Evolutionary conservation across 208 protist genomes (phyloP).

Genomic region (Blastocrithidia nonstop): DNA sequence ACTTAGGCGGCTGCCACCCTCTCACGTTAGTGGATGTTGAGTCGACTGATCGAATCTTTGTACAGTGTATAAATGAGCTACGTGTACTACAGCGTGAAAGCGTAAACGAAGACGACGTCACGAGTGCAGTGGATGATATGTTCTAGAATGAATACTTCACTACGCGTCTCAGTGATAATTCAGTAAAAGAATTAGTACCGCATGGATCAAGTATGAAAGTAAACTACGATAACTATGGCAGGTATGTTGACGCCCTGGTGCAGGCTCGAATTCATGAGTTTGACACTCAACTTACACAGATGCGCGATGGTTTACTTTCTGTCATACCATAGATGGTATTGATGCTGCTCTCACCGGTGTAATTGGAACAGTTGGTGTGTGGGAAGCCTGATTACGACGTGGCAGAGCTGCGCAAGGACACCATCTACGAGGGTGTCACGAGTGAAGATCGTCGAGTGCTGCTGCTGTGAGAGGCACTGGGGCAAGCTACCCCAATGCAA

Average conservation of each 20-base stretch:
- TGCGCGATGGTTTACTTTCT: slow-evolving; percentile 71
- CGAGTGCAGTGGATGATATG: slow-evolving; percentile 40
- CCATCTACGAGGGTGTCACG: slow-evolving; percentile 72
- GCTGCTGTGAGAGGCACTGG: slow-evolving; percentile 82
- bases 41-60: slow-evolving; percentile 65
- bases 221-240: slow-evolving; percentile 46
- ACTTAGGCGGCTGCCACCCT: slow-evolving; percentile 36
- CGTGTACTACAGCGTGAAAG: slow-evolving; percentile 15
- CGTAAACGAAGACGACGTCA: background rate
- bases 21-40: slow-evolving; percentile 66
- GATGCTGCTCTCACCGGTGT: slow-evolving; percentile 64
- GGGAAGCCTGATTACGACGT: slow-evolving; percentile 83
- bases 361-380: slow-evolving; percentile 82
- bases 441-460: slow-evolving; percentile 72
- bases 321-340: slow-evolving; percentile 79
- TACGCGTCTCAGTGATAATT: slow-evolving; percentile 66
- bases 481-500: slow-evolving; percentile 66
- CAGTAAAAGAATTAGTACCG: slow-evolving; percentile 52
- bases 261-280: slow-evolving; percentile 70
- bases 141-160: slow-evolving; percentile 81
- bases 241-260: slow-evolving; percentile 68
- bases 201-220: slow-evolving; percentile 42
- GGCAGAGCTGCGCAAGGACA: slow-evolving; percentile 61
- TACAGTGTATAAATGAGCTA: slow-evolving; percentile 79
- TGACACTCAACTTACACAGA: slow-evolving; percentile 44